Evolutionary conservation across 2,329 filamentous ascomycete species (phyloP).

Genomic region (Hypoxylon sp.): DNA sequence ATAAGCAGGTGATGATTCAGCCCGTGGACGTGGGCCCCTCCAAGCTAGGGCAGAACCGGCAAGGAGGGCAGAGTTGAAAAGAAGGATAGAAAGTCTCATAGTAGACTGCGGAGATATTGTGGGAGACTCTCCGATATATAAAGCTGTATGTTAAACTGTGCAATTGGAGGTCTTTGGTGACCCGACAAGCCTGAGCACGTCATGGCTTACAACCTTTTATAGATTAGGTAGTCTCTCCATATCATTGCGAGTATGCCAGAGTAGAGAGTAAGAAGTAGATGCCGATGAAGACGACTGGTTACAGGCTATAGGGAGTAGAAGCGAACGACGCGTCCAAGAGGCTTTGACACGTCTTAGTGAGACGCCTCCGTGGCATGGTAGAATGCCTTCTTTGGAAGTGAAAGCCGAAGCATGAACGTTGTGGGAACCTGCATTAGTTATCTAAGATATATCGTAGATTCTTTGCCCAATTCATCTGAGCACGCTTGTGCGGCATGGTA

Average conservation of each 20-base stretch:
- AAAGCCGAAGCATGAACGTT: slow-evolving; percentile 30
- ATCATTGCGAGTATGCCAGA: not conserved
- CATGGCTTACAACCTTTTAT: slow-evolving; percentile 30
- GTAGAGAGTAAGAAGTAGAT: not conserved
- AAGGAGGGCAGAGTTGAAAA: slow-evolving; percentile 38
- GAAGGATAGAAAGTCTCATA: slow-evolving; percentile 42
- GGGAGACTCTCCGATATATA: not conserved
- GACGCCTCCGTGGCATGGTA: slow-evolving; percentile 33
- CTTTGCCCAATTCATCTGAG: not conserved
- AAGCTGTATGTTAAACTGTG: not conserved
- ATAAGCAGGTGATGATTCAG: slow-evolving; percentile 23
- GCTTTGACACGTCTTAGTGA: slow-evolving; percentile 39
- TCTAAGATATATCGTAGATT: slow-evolving; percentile 15
- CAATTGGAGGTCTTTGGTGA: not conserved
- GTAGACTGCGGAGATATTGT: not conserved
- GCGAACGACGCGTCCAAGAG: slow-evolving; percentile 6
- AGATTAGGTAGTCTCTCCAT: not conserved
- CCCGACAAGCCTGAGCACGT: slow-evolving; percentile 5
- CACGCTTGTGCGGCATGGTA: slow-evolving; percentile 8
- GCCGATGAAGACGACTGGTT: not conserved
- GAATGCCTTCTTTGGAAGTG: slow-evolving; percentile 41
- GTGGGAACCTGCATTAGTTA: slow-evolving; percentile 5
- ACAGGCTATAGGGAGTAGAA: not conserved
- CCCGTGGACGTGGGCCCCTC: slow-evolving; percentile 31
- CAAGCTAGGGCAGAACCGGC: slow-evolving; percentile 34